Conservation (phyloP, 306 rosid species). For the Vigna trinervia region DNA sequence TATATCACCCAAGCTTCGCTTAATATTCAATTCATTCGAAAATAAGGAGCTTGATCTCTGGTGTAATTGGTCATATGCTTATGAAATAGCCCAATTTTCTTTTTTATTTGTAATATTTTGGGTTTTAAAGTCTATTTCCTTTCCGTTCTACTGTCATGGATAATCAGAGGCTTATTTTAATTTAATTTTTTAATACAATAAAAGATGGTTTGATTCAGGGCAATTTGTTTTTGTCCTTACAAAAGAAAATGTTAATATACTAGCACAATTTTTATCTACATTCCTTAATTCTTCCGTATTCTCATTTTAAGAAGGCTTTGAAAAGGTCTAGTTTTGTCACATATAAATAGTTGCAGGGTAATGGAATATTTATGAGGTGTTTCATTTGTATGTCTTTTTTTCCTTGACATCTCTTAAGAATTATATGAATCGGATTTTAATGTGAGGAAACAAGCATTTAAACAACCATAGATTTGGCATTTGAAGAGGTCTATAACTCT, state of each 20-base stretch:
- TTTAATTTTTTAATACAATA: background rate
- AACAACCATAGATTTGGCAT: background rate
- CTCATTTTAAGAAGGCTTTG: conserved; percentile 20
- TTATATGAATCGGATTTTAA: background rate
- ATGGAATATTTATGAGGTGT: conserved; percentile 10
- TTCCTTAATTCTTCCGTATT: conserved; percentile 11
- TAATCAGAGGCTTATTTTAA: background rate
- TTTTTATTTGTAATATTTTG: background rate
- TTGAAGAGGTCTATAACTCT: background rate
- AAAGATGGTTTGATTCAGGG: background rate
- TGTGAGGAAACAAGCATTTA: background rate
- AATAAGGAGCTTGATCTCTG: conserved; percentile 20
- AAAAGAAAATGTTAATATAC: background rate
- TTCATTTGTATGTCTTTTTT: background rate
- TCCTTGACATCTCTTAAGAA: background rate
- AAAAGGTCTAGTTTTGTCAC: background rate
- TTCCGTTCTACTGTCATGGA: background rate
- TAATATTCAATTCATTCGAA: conserved; percentile 17
- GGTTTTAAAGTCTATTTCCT: background rate
- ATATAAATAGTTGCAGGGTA: background rate
- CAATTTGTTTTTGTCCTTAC: background rate
- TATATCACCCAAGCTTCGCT: conserved; percentile 3
- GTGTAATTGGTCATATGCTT: conserved; percentile 13
- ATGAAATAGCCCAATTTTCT: background rate
- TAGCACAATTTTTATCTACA: background rate